Evolutionary conservation across 129 eudicot species (phyloP), one percentile per base, ranked within the genome.

Genomic region (Centrapalus pauciflorus): DNA sequence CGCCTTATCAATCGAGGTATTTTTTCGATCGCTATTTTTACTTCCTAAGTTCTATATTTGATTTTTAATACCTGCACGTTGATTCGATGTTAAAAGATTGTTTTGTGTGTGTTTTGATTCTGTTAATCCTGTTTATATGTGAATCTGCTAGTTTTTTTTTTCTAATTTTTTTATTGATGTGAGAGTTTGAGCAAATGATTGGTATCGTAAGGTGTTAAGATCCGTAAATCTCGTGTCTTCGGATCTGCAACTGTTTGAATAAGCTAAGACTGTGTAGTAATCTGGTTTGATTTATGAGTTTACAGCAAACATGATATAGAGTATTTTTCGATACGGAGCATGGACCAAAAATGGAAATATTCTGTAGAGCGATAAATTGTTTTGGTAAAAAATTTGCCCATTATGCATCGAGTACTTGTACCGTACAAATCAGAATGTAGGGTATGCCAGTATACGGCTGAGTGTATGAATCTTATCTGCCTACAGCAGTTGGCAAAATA

Each of bases 1-100:
- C 37, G 60, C 57, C 65, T 67, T 41, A 55, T 64, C 72, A 25
- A 62, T 51, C 35, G 14, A 68, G 80, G 80, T 76, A 69, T 55
- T 52, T 69, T n/a, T 51, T 48, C 55, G 23, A 61, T 69, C 48
- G 5, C 13, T 19, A 41, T 40, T 70, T 17, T 32, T 33, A 6
- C 25, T 40, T 24, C 25, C 8, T n/a, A 16, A 21, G 7, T n/a
- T 41, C 33, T 30, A 54, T 40, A 43, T 34, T 24, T 48, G n/a
- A 50, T 45, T 32, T 63, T 24, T 24, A 17, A 25, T 54, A 20
- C 27, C 4, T 55, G 8, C 2, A 21, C 8, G 34, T 46, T 51
- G 1, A 63, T 25, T 61, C 41, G 7, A 35, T 19, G 11, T 5
- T 29, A 55, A 6, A 0, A 5, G 25, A 27, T 7, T 19, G 21